Percentiles rank a stretch among this genome's conserved stretches.
Conservation (phyloP, 148 eudicot genomes). For the Vaccinium myrtillus region DNA sequence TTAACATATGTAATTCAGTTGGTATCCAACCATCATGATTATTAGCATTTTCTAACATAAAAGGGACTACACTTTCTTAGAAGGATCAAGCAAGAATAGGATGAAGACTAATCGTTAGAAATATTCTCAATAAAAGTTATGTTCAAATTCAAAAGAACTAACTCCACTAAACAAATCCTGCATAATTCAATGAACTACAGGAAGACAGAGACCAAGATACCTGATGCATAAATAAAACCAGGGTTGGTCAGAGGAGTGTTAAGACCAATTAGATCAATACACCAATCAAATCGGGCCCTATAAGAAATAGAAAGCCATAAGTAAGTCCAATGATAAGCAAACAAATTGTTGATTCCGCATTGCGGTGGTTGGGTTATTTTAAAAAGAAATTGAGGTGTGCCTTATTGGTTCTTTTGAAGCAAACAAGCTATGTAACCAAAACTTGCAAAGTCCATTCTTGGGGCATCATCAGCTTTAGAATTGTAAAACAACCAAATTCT, state of each 20-base stretch:
- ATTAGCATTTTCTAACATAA: not conserved
- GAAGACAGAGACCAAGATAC: not conserved
- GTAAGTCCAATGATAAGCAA: not conserved
- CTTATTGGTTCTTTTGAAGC: not conserved
- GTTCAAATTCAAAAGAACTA: not conserved
- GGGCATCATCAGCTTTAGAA: not conserved
- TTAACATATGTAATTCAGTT: not conserved
- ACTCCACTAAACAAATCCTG: not conserved
- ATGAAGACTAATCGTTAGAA: not conserved
- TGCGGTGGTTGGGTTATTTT: not conserved
- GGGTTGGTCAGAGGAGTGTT: not conserved
- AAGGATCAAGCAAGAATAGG: not conserved
- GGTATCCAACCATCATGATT: not conserved
- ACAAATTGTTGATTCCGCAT: not conserved
- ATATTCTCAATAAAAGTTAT: not conserved
- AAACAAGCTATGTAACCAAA: not conserved
- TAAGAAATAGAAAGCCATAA: not conserved
- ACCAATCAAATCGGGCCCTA: not conserved
- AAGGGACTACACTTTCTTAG: too few species aligned
- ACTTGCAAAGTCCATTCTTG: not conserved
- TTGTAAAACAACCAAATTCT: not conserved
- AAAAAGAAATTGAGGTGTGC: not conserved
- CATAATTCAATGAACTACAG: not conserved
- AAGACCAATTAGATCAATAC: not conserved
- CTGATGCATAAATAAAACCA: not conserved